A percentile compares a stretch with the other conserved stretches of the same genome.
Evolutionary conservation across 2,329 filamentous ascomycete species (phyloP).

Genomic region (Ophiostoma pallidulum): DNA sequence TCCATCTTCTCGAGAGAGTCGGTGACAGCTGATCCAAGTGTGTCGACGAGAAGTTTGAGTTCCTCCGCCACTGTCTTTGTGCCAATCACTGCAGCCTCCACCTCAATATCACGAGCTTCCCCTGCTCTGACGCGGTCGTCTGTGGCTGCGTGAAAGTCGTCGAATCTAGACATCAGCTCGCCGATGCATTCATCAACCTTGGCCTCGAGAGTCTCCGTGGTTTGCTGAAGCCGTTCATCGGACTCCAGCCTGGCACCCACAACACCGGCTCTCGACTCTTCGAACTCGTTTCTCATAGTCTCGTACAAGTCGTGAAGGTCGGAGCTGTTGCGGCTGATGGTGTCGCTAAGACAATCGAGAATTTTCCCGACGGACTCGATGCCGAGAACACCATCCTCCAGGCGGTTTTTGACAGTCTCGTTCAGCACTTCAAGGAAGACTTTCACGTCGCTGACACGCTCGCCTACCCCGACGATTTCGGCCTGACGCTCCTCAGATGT

Average conservation of each 20-base stretch:
- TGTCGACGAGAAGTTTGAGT: slow-evolving; percentile 75
- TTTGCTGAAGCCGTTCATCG: slow-evolving; percentile 63
- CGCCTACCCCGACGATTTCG: slow-evolving; percentile 69
- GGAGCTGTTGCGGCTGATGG: slow-evolving; percentile 48
- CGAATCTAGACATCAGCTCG: slow-evolving; percentile 77
- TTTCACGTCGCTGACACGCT: slow-evolving; percentile 62
- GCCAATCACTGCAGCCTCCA: slow-evolving; percentile 62
- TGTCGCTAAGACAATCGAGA: slow-evolving; percentile 57
- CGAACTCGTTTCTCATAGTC: slow-evolving; percentile 75
- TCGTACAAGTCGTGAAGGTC: slow-evolving; percentile 64
- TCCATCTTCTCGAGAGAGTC: slow-evolving; percentile 81
- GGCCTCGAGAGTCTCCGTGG: slow-evolving; percentile 41
- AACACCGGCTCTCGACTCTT: slow-evolving; percentile 71
- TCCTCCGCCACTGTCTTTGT: slow-evolving; percentile 81
- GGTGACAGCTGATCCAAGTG: slow-evolving; percentile 68
- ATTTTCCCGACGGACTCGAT: slow-evolving; percentile 65
- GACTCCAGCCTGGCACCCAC: slow-evolving; percentile 73
- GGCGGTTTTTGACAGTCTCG: slow-evolving; percentile 62
- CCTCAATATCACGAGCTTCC: slow-evolving; percentile 62
- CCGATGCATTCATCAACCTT: slow-evolving; percentile 59
- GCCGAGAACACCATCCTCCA: slow-evolving; percentile 64
- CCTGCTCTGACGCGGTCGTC: slow-evolving; percentile 65
- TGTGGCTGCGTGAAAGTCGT: slow-evolving; percentile 66
- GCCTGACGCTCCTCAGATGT: slow-evolving; percentile 75
- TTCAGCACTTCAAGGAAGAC: slow-evolving; percentile 68